These are phyloP conservation scores for Tetragonia tetragonoides DNA, from an alignment of 148 eudicot genomes.

Conservation along the genomic window DNA sequence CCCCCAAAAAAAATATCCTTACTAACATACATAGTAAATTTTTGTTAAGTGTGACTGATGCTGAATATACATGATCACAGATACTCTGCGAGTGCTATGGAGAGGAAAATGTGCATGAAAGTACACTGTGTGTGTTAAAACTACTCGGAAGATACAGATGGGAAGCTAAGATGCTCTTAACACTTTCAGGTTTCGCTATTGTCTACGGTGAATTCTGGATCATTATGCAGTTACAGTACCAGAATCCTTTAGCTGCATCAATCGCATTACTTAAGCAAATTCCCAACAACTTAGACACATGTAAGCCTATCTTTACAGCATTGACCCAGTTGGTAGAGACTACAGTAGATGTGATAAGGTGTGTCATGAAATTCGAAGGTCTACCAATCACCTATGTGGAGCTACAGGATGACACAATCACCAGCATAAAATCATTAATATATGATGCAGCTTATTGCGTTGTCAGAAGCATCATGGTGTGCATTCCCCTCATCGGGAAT, in stretches of 20 bases:
- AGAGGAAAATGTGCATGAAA: slow-evolving; percentile 36
- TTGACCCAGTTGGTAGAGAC: slow-evolving; percentile 31
- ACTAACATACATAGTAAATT: not conserved
- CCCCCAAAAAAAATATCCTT: not conserved
- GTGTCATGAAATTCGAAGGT: slow-evolving; percentile 39
- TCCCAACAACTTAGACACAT: slow-evolving; percentile 23
- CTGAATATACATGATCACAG: slow-evolving; percentile 33
- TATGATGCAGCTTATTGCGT: slow-evolving; percentile 65
- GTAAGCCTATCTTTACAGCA: slow-evolving; percentile 39
- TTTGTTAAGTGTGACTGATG: not conserved
- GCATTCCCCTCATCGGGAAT: slow-evolving; percentile 46
- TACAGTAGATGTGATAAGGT: slow-evolving; percentile 40
- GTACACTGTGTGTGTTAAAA: slow-evolving; percentile 41
- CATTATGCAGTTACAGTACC: slow-evolving; percentile 34
- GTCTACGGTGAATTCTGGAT: slow-evolving; percentile 60
- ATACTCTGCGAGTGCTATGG: slow-evolving; percentile 34
- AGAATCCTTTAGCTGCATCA: slow-evolving; percentile 48
- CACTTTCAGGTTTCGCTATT: slow-evolving; percentile 50
- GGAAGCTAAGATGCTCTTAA: slow-evolving; percentile 63
- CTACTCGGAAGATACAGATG: slow-evolving; percentile 50
- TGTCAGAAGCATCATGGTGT: slow-evolving; percentile 46
- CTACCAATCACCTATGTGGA: slow-evolving; percentile 36
- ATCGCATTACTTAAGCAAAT: slow-evolving; percentile 45
- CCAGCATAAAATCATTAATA: slow-evolving; percentile 34
- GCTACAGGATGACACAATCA: slow-evolving; percentile 32